A percentile compares a stretch with the other conserved stretches of the same genome.
These are phyloP conservation scores for Aspergillus wentii DNA, from an alignment of 495 filamentous ascomycete genomes.

Conservation along the genomic window DNA sequence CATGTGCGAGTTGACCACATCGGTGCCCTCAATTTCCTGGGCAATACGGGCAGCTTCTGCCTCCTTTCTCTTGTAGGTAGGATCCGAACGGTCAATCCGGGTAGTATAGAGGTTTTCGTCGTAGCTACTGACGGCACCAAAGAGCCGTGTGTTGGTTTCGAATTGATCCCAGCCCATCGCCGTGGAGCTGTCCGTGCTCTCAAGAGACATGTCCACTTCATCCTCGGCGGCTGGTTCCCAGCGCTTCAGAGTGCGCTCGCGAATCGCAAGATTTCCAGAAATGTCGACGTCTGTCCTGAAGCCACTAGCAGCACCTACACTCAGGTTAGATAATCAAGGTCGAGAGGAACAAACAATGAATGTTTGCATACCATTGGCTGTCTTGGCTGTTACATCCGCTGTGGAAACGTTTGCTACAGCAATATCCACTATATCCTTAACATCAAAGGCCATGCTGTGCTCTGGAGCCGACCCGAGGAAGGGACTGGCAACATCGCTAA, in stretches of 20 bases:
- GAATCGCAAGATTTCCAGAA: slow-evolving; percentile 61
- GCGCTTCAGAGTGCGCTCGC: slow-evolving; percentile 73
- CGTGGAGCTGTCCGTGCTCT: slow-evolving; percentile 40
- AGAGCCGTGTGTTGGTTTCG: slow-evolving; percentile 78
- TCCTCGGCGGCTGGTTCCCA: slow-evolving; percentile 70
- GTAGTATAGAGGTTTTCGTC: slow-evolving; percentile 96
- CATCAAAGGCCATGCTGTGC: slow-evolving; percentile 72
- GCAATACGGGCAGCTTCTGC: slow-evolving; percentile 79
- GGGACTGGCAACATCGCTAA: slow-evolving; percentile 41
- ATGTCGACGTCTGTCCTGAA: slow-evolving; percentile 92
- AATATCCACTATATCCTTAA: slow-evolving; percentile 69
- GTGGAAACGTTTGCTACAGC: slow-evolving; percentile 51
- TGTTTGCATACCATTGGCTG: slow-evolving; percentile 65
- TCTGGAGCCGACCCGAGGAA: slow-evolving; percentile 60
- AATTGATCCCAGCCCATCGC: slow-evolving; percentile 99
- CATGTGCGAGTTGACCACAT: slow-evolving; percentile 69
- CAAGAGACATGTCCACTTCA: slow-evolving; percentile 63
- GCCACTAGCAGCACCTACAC: slow-evolving; percentile 41
- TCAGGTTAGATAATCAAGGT: slow-evolving; percentile 6
- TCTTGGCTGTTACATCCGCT: slow-evolving; percentile 46
- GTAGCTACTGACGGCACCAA: slow-evolving; percentile 81
- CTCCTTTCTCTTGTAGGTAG: slow-evolving; percentile 69
- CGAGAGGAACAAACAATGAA: background rate
- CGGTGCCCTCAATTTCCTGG: slow-evolving; percentile 76
- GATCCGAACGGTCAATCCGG: slow-evolving; percentile 73